phyloP scores from a whole-genome alignment of 2,329 filamentous ascomycete species.

The Biscogniauxia marginata region DNA sequence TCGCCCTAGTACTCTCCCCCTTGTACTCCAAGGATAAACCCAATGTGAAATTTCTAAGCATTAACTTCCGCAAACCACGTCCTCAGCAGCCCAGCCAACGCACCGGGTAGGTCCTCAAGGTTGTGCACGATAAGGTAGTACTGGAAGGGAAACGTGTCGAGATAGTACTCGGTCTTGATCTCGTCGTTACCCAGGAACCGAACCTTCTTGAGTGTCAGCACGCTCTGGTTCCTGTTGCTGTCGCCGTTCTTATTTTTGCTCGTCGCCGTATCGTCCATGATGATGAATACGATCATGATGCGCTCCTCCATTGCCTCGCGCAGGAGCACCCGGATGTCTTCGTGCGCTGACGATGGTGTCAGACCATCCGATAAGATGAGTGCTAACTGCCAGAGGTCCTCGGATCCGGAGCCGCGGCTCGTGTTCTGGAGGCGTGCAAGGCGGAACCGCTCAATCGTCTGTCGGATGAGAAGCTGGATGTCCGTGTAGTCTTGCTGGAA shows the following conservation, averaged over 20 bases:
- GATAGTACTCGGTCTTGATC: constrained; percentile 83
- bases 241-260: constrained; percentile 36
- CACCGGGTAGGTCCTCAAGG: constrained; percentile 84
- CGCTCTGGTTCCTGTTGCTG: constrained; percentile 54
- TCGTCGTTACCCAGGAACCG: constrained; percentile 67
- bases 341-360: constrained; percentile 78
- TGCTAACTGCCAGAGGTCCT: constrained; percentile 92
- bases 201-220: constrained; percentile 85
- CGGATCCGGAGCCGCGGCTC: constrained; percentile 43
- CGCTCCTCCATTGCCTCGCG: constrained; percentile 87
- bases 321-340: constrained; percentile 76
- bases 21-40: background rate
- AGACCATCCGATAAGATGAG: constrained; percentile 92
- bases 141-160: constrained; percentile 94
- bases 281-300: constrained; percentile 97
- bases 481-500: constrained; percentile 88
- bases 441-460: constrained; percentile 79
- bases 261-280: constrained; percentile 70
- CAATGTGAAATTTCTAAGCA: constrained; percentile 12
- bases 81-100: constrained; percentile 82
- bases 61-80: constrained; percentile 88
- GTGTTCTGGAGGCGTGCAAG: constrained; percentile 64
- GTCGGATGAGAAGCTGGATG: constrained; percentile 72
- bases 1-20: too few relatives aligned
- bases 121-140: constrained; percentile 96